phyloP scores from a whole-genome alignment of 1,139 yeast genomes.

The Wickerhamomyces sp. region DNA sequence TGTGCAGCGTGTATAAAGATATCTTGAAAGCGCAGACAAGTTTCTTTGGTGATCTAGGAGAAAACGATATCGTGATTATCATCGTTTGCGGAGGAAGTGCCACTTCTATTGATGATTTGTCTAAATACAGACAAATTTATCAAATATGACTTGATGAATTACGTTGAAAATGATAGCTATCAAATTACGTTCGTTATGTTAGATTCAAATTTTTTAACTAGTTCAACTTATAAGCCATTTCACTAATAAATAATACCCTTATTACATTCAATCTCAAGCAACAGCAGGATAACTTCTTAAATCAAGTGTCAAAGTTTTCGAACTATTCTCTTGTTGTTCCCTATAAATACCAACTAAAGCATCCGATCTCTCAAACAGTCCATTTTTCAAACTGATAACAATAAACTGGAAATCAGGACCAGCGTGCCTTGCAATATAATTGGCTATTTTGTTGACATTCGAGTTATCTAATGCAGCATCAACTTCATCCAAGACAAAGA shows the following conservation, averaged over 20 bases:
- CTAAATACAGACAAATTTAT: constrained; percentile 13
- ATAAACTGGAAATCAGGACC: constrained; percentile 85
- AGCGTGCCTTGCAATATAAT: constrained; percentile 72
- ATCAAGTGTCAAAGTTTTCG: constrained; percentile 73
- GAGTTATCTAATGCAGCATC: constrained; percentile 95
- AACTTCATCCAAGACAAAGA: constrained; percentile 91
- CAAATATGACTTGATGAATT: not conserved
- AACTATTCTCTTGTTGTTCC: constrained; percentile 73
- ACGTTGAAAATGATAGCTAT: no score
- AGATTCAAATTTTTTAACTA: not conserved
- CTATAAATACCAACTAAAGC: constrained; percentile 91
- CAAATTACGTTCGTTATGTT: no score
- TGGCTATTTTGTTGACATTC: constrained; percentile 81
- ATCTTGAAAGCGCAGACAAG: constrained; percentile 34
- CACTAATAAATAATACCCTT: no score
- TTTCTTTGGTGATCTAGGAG: constrained; percentile 29
- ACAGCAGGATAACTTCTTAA: constrained; percentile 53
- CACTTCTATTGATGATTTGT: constrained; percentile 33
- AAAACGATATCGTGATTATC: constrained; percentile 50
- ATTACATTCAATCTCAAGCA: constrained; percentile 4
- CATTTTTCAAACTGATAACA: constrained; percentile 86
- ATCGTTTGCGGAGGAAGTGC: constrained; percentile 67
- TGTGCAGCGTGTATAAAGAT: constrained; percentile 46
- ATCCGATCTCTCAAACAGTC: constrained; percentile 84
- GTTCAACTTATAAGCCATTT: not conserved